Conservation (phyloP, 345 rosid genomes). For the Eucalyptus globulus region DNA sequence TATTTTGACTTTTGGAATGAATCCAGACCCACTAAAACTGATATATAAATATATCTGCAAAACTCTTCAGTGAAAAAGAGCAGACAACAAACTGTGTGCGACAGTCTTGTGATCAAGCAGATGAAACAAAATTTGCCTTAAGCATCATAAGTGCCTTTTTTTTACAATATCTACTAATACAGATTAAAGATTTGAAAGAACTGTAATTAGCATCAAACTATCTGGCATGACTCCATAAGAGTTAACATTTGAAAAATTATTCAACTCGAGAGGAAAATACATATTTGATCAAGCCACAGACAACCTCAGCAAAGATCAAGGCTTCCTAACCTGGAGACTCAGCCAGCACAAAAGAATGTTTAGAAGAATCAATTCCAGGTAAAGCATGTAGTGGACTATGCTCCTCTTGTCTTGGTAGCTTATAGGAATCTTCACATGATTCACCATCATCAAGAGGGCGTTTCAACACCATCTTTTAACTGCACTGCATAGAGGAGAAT, state of each 20-base stretch:
- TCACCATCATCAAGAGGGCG: constrained; percentile 34
- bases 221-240: not conserved
- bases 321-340: constrained; percentile 19
- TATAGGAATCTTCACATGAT: constrained; percentile 18
- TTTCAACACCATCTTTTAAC: constrained; percentile 37
- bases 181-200: not conserved
- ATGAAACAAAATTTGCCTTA: not conserved
- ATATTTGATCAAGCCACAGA: not conserved
- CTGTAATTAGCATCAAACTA: not conserved
- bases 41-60: not conserved
- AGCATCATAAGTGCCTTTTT: not conserved
- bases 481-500: not conserved
- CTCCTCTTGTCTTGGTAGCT: constrained; percentile 31
- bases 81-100: not conserved
- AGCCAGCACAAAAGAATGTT: not conserved
- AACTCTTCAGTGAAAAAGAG: not conserved
- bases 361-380: not conserved
- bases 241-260: not conserved
- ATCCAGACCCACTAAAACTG: not conserved
- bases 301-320: not conserved
- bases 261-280: not conserved
- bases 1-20: not conserved
- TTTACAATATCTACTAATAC: not conserved
- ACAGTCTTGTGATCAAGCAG: not conserved
- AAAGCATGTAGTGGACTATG: not conserved